These are phyloP conservation scores for Leccinum imitatum DNA, from an alignment of 768 basidiomycete species.

Conservation along the genomic window DNA sequence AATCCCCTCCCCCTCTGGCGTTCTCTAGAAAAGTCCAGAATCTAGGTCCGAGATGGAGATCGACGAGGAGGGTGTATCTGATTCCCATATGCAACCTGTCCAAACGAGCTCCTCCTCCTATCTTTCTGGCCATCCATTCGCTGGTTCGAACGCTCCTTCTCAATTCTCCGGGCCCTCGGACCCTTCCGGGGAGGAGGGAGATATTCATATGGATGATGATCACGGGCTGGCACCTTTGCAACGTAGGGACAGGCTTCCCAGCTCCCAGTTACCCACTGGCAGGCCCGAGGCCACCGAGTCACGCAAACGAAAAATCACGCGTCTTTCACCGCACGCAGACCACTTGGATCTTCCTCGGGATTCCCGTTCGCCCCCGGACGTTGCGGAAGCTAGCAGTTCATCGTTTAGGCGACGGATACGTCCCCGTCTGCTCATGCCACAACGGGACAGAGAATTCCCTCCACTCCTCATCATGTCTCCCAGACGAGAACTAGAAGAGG, in stretches of 20 bases:
- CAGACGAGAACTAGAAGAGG: conserved; percentile 1
- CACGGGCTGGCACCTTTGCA: neutral
- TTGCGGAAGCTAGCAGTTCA: neutral
- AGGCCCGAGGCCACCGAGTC: neutral
- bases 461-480: conserved; percentile 25
- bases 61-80: conserved; percentile 2
- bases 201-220: neutral
- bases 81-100: neutral
- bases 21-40: conserved; percentile 10
- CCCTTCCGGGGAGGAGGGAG: neutral
- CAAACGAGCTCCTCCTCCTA: neutral
- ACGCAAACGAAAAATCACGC: conserved; percentile 22
- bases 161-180: neutral
- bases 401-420: conserved; percentile 4
- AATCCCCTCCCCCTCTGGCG: too few relatives aligned
- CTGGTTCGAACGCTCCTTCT: neutral
- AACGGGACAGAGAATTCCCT: conserved; percentile 18
- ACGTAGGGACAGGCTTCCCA: neutral
- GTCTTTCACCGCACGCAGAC: neutral
- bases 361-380: neutral
- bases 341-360: neutral
- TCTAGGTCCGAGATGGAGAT: conserved; percentile 12
- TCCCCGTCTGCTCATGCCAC: conserved; percentile 3
- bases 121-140: neutral
- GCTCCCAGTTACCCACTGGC: neutral